Base-by-base conservation (phyloP, 2,329 filamentous ascomycete species). In the Pezicula rhizophila region DNA sequence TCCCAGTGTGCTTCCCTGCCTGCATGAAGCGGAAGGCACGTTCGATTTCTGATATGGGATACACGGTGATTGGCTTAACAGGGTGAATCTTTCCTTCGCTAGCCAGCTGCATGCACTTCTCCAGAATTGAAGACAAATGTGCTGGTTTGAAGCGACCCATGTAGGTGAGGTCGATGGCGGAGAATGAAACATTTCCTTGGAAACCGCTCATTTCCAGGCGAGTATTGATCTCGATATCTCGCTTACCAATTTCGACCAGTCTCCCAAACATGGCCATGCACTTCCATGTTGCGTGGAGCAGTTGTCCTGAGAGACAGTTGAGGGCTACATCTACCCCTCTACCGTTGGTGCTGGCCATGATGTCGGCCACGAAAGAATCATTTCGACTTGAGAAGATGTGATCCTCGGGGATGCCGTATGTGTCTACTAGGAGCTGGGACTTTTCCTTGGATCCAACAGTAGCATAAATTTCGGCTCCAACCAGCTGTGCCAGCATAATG, bases 191-290 rank as follows among this genome's bases (percentile, higher is more conserved):
- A 20, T 63, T 71, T 1, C 63, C 55, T 2, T 59, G 57, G 38
- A 74, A 72, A 0, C 61, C 58, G 5, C 23, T 11, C 49, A 52
- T 51, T 1, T 56, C 33, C 64, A 73, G 69, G 1, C 67, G 55
- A 7, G 8, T 43, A 11, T 44, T 47, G 2, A 18, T 20, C 15
- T 46, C 23, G 3, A 52, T 44, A 44, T 70, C 67, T 0, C 57
- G 58, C 35, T 64, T 64, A 1, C 66, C 66, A 14, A 71, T 59
- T 40, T 71, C 69, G 0, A 71, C 41, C 31, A 71, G 67, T 0
- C 61, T 53, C 0, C 69, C 69, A 48, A 65, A 66, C 0, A 47
- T 43, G 2, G 67, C 64, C 4, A 71, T 34, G 46, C 63, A 68
- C 2, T 57, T 39, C 64, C 62, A 68, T 1, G 61, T 47, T 5